Evolutionary conservation across 331 rosid species (phyloP), one percentile per base, ranked within the genome.

Genomic region (Pyrus hybrid): DNA sequence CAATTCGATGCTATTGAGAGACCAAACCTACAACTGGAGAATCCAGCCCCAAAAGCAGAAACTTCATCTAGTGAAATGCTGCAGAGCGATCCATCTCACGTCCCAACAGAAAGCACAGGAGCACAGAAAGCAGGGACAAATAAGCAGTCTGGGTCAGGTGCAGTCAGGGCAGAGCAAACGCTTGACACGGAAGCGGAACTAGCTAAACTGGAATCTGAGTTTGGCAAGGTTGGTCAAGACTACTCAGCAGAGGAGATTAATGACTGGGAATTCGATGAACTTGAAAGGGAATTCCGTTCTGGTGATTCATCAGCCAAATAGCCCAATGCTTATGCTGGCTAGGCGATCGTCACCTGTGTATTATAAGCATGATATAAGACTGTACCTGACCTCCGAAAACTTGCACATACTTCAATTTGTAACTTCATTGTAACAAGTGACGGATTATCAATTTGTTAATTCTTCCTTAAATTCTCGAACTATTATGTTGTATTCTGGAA

Each of bases 221-320:
- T 92, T 74, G 99, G 99, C 35, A 91, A 87, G 69, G 93, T 88
- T 28, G 79, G 87, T 75, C 88, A 82, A 30, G 97, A 95, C 82
- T 95, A 95, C 83, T 77, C 96, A 3, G 16, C 83, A 2, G 97
- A 91, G 51, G 99, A 90, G 85, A 87, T 95, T 71, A 90, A 89
- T 23, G 98, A 88, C 74, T 95, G 99, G 99, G 99, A 95, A 60
- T 95, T 95, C 45, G 99, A 95, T 49, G 99, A 92, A 83, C 99
- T 95, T 77, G 99, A 95, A 81, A 91, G 80, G 84, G 99, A 92
- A 82, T 79, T 94, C 53, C 73, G 64, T 53, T 86, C 93, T 80
- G 95, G 85, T 70, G 84, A 80, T 83, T 78, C 81, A 70, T 75
- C 83, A 54, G 57, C 61, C 76, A 83, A 80, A 70, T 83, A 77